Conservation (phyloP, 345 rosid genomes). For the Arabis alpina region DNA sequence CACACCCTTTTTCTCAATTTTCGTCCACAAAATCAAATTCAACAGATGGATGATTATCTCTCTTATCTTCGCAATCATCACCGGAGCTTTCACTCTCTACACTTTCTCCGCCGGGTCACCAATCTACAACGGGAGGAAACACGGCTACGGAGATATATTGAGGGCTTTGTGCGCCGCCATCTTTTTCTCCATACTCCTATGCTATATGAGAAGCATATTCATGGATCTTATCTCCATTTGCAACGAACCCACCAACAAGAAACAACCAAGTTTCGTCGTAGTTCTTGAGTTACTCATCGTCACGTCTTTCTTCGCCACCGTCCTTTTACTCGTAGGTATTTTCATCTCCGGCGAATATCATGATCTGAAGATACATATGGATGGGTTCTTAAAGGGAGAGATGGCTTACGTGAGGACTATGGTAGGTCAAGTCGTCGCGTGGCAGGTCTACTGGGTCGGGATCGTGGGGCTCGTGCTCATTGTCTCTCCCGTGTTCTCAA, state of each 20-base stretch:
- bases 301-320: neutral
- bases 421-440: constrained; percentile 8
- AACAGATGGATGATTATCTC: constrained; percentile 21
- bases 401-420: constrained; percentile 6
- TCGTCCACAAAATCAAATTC: neutral
- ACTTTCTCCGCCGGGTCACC: constrained; percentile 30
- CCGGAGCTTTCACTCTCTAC: constrained; percentile 41
- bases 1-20: neutral
- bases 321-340: neutral
- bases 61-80: constrained; percentile 30
- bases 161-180: neutral
- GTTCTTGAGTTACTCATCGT: constrained; percentile 8
- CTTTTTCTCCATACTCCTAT: constrained; percentile 7
- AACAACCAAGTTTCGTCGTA: constrained; percentile 7
- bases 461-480: constrained; percentile 8
- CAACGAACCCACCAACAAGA: neutral
- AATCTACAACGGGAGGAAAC: neutral
- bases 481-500: constrained; percentile 7
- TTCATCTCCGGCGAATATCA: constrained; percentile 1
- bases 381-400: neutral
- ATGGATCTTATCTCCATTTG: neutral
- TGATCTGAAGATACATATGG: constrained; percentile 4
- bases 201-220: neutral
- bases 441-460: constrained; percentile 26
- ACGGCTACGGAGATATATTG: neutral